Conservation (phyloP, 495 filamentous ascomycete genomes). For the Aspergillus baeticus region DNA sequence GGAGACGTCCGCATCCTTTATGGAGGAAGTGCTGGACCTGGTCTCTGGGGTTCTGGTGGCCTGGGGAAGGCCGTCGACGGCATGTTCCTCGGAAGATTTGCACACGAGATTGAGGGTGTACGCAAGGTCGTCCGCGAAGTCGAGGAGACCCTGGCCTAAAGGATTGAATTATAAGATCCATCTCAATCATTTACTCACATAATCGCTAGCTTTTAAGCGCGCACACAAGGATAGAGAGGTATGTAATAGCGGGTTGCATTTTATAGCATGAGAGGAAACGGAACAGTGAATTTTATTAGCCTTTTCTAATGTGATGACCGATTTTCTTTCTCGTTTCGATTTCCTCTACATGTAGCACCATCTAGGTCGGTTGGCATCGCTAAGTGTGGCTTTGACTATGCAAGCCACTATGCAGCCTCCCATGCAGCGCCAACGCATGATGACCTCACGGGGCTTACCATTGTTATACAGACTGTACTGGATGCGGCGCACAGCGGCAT, state of each 20-base stretch:
- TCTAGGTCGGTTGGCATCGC: too few species aligned
- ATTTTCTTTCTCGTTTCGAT: background rate
- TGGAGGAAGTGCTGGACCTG: conserved; percentile 77
- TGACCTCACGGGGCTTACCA: conserved; percentile 7
- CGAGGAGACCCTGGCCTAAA: conserved; percentile 37
- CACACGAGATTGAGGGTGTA: conserved; percentile 69
- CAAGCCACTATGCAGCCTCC: background rate
- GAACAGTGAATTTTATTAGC: background rate
- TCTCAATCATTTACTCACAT: background rate
- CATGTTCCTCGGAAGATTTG: conserved; percentile 79
- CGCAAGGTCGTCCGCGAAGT: conserved; percentile 69
- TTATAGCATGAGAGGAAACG: background rate
- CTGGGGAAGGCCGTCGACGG: conserved; percentile 73
- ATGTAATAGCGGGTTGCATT: background rate
- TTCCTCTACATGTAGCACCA: too few species aligned
- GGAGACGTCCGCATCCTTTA: conserved; percentile 68
- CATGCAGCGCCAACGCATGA: background rate
- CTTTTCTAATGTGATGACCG: background rate
- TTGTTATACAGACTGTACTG: background rate
- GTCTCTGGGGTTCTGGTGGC: conserved; percentile 58
- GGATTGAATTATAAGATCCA: background rate
- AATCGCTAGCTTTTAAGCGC: conserved; percentile 4
- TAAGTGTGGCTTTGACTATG: background rate
- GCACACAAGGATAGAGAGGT: background rate
- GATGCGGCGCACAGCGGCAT: background rate